These are phyloP conservation scores for Fusarium palustre DNA, from an alignment of 2,329 filamentous ascomycete species.

Conservation along the genomic window DNA sequence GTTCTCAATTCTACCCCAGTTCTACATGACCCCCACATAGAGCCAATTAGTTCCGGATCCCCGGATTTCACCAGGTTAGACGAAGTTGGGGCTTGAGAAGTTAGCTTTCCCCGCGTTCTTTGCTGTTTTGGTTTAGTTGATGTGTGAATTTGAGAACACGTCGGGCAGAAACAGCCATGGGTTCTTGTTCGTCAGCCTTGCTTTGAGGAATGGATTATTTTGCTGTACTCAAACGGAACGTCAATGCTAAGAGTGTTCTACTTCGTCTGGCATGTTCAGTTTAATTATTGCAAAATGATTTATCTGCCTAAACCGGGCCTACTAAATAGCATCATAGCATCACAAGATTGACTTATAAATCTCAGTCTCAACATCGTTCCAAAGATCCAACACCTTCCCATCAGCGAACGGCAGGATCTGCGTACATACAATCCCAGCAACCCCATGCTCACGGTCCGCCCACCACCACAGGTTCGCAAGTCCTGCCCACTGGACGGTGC, in stretches of 20 bases:
- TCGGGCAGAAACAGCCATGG: background rate
- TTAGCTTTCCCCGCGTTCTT: slow-evolving; percentile 21
- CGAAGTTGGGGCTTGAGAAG: background rate
- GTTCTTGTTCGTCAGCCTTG: background rate
- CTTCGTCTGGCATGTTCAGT: accelerated
- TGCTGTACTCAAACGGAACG: background rate
- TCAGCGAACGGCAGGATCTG: slow-evolving; percentile 66
- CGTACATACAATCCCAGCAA: slow-evolving; percentile 64
- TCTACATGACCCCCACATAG: background rate
- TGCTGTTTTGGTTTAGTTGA: slow-evolving; percentile 15
- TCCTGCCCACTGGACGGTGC: slow-evolving; percentile 69
- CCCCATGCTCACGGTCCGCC: slow-evolving; percentile 69
- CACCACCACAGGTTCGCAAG: slow-evolving; percentile 72
- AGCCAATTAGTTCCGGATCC: slow-evolving; percentile 17
- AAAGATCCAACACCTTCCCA: slow-evolving; percentile 55
- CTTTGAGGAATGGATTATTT: accelerated
- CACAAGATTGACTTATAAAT: slow-evolving; percentile 51
- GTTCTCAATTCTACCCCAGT: slow-evolving; percentile 1
- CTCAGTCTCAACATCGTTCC: slow-evolving; percentile 54
- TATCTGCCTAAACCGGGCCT: accelerated
- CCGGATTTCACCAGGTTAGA: slow-evolving; percentile 26
- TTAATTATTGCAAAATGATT: background rate
- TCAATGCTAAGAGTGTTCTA: background rate
- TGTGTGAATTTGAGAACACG: background rate
- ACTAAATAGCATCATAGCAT: too few relatives aligned